These are phyloP conservation scores for Plasmodium vinckei DNA, from an alignment of 169 alveolate species.

Conservation along the genomic window DNA sequence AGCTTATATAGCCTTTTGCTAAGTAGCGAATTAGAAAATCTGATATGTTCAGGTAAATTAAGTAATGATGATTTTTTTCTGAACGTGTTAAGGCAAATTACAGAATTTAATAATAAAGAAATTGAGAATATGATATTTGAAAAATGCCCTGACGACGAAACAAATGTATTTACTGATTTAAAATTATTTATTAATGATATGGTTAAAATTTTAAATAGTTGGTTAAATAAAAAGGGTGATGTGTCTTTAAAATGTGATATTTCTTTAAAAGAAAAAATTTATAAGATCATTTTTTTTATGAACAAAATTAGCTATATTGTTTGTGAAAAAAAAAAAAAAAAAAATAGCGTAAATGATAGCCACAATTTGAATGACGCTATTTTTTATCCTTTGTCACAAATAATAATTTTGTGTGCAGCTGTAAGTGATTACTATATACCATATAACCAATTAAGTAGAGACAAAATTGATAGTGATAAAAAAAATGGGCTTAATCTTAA, in stretches of 20 bases:
- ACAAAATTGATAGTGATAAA: slow-evolving; percentile 49
- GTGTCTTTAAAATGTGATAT: not conserved
- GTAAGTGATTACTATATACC: slow-evolving; percentile 92
- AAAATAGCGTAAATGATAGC: not conserved
- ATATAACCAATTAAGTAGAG: slow-evolving; percentile 14
- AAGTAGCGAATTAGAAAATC: not conserved
- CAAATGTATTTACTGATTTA: not conserved
- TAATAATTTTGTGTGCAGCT: slow-evolving; percentile 88
- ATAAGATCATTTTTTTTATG: not conserved
- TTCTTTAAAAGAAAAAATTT: not conserved
- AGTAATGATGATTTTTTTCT: not conserved
- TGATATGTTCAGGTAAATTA: too few relatives aligned
- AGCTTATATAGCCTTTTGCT: not conserved
- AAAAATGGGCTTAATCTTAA: slow-evolving; percentile 1
- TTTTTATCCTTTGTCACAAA: slow-evolving; percentile 32
- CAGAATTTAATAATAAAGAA: not conserved
- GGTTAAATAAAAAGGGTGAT: too few relatives aligned
- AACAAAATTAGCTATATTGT: not conserved
- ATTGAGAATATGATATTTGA: not conserved
- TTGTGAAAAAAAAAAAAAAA: not conserved
- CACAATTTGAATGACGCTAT: too few relatives aligned
- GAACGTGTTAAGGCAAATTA: not conserved
- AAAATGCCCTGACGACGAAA: not conserved
- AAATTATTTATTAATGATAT: not conserved
- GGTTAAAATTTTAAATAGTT: not conserved